Evolutionary conservation across 805 yeast species (phyloP).

Genomic region (Candida palmyrensis): DNA sequence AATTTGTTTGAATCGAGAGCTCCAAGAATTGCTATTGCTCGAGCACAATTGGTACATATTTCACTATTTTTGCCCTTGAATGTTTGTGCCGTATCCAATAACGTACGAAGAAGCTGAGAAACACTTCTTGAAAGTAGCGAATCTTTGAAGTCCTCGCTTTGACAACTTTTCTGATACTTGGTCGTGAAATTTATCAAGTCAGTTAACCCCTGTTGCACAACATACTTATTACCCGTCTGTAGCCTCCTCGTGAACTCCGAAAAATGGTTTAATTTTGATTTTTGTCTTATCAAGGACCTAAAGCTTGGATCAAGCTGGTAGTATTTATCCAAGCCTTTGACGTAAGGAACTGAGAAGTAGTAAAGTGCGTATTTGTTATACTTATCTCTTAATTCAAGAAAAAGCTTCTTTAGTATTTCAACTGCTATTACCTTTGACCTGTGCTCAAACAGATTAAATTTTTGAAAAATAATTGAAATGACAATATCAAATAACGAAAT

Average conservation of each 20-base stretch:
- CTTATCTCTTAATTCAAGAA: slow-evolving; percentile 24
- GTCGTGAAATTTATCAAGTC: slow-evolving; percentile 54
- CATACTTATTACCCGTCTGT: slow-evolving; percentile 59
- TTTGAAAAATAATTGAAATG: slow-evolving; percentile 67
- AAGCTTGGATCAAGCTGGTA: slow-evolving; percentile 16
- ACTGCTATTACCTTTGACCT: slow-evolving; percentile 48
- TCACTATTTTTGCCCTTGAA: slow-evolving; percentile 43
- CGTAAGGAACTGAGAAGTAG: slow-evolving; percentile 48
- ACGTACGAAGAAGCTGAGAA: slow-evolving; percentile 46
- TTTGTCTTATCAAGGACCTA: slow-evolving; percentile 26
- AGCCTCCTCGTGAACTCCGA: slow-evolving; percentile 53
- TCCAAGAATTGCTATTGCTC: slow-evolving; percentile 73
- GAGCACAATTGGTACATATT: slow-evolving; percentile 58
- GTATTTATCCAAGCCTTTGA: slow-evolving; percentile 28
- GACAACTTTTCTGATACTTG: slow-evolving; percentile 47
- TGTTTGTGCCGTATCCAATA: slow-evolving; percentile 53
- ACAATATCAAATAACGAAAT: slow-evolving; percentile 68
- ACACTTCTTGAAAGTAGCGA: slow-evolving; percentile 18
- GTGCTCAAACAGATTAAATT: slow-evolving; percentile 49
- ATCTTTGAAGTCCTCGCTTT: slow-evolving; percentile 33
- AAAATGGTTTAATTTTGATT: slow-evolving; percentile 31
- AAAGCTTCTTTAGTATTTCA: slow-evolving; percentile 40
- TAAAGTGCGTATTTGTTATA: slow-evolving; percentile 45
- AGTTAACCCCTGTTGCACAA: slow-evolving; percentile 64
- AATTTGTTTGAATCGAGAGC: slow-evolving; percentile 63